A percentile compares a stretch with the other conserved stretches of the same genome.
These are phyloP conservation scores for Populus ilicifolia DNA, from an alignment of 345 rosid genomes.

Conservation along the genomic window DNA sequence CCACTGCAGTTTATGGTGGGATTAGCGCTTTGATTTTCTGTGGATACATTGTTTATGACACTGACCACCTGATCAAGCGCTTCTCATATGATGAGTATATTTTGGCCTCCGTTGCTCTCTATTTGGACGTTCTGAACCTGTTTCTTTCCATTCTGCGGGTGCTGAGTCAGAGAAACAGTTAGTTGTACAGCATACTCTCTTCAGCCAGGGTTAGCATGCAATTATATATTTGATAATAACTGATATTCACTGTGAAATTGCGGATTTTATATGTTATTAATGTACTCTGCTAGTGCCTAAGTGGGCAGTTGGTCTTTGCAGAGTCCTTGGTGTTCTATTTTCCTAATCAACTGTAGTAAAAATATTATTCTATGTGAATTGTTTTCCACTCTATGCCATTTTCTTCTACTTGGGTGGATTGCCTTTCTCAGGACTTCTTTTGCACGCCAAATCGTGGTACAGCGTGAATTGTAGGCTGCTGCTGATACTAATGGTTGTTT, in stretches of 20 bases:
- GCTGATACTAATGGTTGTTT: background rate
- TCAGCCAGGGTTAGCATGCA: background rate
- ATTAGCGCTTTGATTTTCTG: constrained; percentile 81
- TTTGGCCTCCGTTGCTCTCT: constrained; percentile 79
- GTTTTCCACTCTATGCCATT: background rate
- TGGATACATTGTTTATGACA: constrained; percentile 86
- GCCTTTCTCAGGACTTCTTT: background rate
- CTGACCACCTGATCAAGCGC: constrained; percentile 87
- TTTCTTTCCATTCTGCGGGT: constrained; percentile 84
- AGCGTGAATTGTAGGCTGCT: background rate
- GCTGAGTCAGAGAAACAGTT: constrained; percentile 57
- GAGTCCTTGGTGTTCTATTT: background rate
- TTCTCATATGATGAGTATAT: constrained; percentile 90
- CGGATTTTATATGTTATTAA: background rate
- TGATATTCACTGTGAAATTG: constrained; percentile 1
- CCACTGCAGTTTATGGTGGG: constrained; percentile 73
- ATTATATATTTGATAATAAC: background rate
- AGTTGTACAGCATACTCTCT: constrained; percentile 16
- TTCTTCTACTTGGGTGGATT: background rate
- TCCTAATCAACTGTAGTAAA: constrained; percentile 6
- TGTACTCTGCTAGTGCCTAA: background rate
- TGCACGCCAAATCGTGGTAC: background rate
- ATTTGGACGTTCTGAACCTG: constrained; percentile 85
- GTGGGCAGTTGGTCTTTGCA: background rate
- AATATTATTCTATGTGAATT: background rate